Evolutionary conservation across 2,329 filamentous ascomycete genomes (phyloP).

Genomic region (Madurella fahalii): DNA sequence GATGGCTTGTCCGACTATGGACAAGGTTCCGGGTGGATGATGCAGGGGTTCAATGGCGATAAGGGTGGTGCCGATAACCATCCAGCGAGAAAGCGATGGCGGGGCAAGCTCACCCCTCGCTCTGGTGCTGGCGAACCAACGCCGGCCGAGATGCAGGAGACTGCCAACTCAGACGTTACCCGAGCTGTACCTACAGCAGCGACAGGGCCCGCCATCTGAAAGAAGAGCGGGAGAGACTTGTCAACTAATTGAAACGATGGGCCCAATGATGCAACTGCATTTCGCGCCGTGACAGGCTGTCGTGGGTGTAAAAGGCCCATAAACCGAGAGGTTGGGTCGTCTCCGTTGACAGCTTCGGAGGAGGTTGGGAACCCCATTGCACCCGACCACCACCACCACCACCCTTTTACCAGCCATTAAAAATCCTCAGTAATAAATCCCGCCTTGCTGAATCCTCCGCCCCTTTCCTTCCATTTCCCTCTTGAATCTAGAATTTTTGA

Average conservation of each 20-base stretch:
- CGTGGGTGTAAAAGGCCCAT: conserved; percentile 5
- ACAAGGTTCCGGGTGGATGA: background rate
- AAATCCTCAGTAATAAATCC: conserved; percentile 23
- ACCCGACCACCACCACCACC: conserved; percentile 27
- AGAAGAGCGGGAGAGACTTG: background rate
- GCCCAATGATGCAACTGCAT: background rate
- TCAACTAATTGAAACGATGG: background rate
- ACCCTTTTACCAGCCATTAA: conserved; percentile 21
- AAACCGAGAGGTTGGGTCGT: conserved; percentile 24
- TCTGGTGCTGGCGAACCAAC: background rate
- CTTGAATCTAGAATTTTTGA: conserved; percentile 7
- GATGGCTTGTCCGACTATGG: background rate
- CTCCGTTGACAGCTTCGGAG: conserved; percentile 14
- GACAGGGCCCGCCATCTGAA: conserved; percentile 3
- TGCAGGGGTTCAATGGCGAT: conserved; percentile 16
- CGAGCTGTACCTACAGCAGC: conserved; percentile 3
- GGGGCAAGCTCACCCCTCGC: conserved; percentile 13
- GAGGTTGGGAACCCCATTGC: conserved; percentile 26
- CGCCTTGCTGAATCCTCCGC: conserved; percentile 14
- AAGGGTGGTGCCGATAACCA: conserved; percentile 22
- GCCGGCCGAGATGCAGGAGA: conserved; percentile 3
- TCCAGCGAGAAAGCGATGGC: conserved; percentile 20
- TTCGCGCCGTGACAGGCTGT: conserved; percentile 2
- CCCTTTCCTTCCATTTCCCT: conserved; percentile 7
- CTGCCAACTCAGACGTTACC: conserved; percentile 20